These are phyloP conservation scores for Mycena kentingensis DNA, from an alignment of 768 basidiomycete species.

Conservation along the genomic window DNA sequence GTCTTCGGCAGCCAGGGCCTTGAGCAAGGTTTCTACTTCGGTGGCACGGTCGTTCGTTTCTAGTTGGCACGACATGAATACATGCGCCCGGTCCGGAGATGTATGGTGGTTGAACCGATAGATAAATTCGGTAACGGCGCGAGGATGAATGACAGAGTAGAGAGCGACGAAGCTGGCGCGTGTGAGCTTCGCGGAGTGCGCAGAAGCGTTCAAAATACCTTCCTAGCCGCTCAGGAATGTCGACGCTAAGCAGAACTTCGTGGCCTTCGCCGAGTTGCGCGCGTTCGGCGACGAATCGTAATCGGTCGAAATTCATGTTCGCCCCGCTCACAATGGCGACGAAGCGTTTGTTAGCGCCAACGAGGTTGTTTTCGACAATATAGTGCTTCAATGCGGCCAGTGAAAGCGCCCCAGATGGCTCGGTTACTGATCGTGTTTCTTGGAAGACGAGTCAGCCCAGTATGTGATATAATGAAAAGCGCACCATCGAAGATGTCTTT, in stretches of 20 bases:
- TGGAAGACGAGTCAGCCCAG: not conserved
- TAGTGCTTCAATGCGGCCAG: constrained; percentile 90
- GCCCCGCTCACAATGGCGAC: constrained; percentile 94
- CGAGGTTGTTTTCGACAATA: constrained; percentile 76
- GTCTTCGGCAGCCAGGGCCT: constrained; percentile 59
- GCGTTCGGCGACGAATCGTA: constrained; percentile 98
- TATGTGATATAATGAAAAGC: constrained; percentile 9
- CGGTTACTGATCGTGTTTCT: constrained; percentile 96
- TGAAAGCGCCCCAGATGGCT: constrained; percentile 92
- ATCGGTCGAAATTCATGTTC: constrained; percentile 98
- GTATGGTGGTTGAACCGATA: constrained; percentile 79
- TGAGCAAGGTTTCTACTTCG: constrained; percentile 68
- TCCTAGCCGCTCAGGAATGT: constrained; percentile 91
- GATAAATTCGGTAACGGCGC: constrained; percentile 92
- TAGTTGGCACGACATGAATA: constrained; percentile 90
- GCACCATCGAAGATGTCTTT: constrained; percentile 98
- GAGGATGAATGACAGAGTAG: constrained; percentile 85
- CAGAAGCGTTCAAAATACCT: constrained; percentile 48
- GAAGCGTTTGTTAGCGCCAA: constrained; percentile 84
- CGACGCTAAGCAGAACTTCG: constrained; percentile 92
- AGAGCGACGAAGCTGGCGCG: constrained; percentile 76
- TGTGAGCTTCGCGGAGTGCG: constrained; percentile 1
- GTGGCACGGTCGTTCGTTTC: constrained; percentile 56
- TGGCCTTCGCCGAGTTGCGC: constrained; percentile 95
- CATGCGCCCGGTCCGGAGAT: constrained; percentile 70